phyloP scores from a whole-genome alignment of 2,329 filamentous ascomycete genomes.

The Pestalotiopsis sp. region DNA sequence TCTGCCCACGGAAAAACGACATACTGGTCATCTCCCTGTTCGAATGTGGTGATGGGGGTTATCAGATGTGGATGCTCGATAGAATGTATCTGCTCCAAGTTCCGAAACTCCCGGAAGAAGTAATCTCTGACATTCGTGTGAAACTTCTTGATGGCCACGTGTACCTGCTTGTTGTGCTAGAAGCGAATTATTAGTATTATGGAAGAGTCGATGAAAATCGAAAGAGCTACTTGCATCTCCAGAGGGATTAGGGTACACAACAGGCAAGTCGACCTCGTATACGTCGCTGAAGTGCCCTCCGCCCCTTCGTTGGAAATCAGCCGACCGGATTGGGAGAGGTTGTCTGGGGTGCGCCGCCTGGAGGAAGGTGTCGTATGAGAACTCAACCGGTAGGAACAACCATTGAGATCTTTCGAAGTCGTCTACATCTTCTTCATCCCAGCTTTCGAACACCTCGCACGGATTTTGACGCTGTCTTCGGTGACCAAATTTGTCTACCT shows the following conservation, averaged over 20 bases:
- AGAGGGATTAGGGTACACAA: neutral
- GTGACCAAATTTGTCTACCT: neutral
- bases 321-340: neutral
- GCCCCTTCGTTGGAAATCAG: neutral
- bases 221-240: neutral
- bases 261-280: neutral
- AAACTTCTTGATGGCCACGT: slow-evolving; percentile 3
- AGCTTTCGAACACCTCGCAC: neutral
- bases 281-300: slow-evolving; percentile 1
- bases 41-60: slow-evolving; percentile 14
- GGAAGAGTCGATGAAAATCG: neutral
- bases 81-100: neutral
- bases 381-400: neutral
- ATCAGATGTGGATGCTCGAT: slow-evolving; percentile 14
- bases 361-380: neutral
- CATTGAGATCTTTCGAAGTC: neutral
- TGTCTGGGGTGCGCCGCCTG: neutral
- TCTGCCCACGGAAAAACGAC: slow-evolving; percentile 21
- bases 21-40: slow-evolving; percentile 4
- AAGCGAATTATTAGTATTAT: neutral
- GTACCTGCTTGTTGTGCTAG: neutral
- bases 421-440: neutral
- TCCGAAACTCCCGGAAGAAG: neutral
- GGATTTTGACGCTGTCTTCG: neutral
- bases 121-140: neutral